phyloP scores from a whole-genome alignment of 176 grass and related monocot genomes.

The Raddia distichophylla region DNA sequence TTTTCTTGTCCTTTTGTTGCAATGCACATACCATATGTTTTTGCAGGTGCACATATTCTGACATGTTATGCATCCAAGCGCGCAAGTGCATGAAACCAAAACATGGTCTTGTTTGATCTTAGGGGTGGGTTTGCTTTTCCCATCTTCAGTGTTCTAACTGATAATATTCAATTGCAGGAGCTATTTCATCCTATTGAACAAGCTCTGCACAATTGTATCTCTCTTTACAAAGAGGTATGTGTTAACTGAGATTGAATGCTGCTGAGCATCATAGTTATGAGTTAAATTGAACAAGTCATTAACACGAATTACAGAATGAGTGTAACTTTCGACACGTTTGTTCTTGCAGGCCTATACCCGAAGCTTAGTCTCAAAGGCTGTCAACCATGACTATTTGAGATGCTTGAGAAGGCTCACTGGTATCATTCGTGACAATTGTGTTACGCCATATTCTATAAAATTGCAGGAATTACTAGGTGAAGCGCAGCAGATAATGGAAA shows the following conservation, averaged over 20 bases:
- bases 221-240: slow-evolving; percentile 77
- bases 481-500: slow-evolving; percentile 44
- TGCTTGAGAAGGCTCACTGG: slow-evolving; percentile 45
- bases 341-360: slow-evolving; percentile 51
- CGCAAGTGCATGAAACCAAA: too few species aligned
- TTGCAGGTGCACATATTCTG: too few species aligned
- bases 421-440: not conserved
- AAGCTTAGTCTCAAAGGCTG: slow-evolving; percentile 41
- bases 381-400: slow-evolving; percentile 46
- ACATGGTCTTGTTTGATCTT: too few species aligned
- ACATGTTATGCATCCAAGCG: too few species aligned
- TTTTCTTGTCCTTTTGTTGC: too few species aligned
- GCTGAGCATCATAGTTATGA: not conserved
- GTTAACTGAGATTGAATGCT: too few species aligned
- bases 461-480: slow-evolving; percentile 50
- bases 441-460: slow-evolving; percentile 1
- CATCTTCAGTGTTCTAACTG: not conserved
- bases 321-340: not conserved
- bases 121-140: too few species aligned
- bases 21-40: too few species aligned
- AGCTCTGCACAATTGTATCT: slow-evolving; percentile 66
- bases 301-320: not conserved
- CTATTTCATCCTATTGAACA: slow-evolving; percentile 47
- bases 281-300: not conserved
- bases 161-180: slow-evolving; percentile 52